These are phyloP conservation scores for Epicoccum nigrum DNA, from an alignment of 2,329 filamentous ascomycete species.

Conservation along the genomic window DNA sequence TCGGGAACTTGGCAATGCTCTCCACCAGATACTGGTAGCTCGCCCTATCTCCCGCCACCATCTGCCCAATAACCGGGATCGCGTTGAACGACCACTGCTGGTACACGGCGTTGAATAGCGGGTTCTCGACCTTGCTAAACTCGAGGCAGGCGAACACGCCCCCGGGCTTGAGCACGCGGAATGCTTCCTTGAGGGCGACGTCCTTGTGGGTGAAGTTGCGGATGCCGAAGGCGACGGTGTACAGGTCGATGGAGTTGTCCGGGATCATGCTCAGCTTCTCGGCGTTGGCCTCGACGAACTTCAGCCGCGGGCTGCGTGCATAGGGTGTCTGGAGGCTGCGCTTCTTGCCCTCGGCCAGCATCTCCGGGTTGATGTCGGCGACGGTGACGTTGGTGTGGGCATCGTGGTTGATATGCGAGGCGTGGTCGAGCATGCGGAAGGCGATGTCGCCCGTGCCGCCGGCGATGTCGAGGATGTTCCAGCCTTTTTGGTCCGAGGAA, in stretches of 20 bases:
- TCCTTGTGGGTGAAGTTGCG: slow-evolving; percentile 95
- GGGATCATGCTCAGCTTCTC: slow-evolving; percentile 73
- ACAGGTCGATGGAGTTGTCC: slow-evolving; percentile 80
- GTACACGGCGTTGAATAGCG: slow-evolving; percentile 82
- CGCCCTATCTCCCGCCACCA: slow-evolving; percentile 91
- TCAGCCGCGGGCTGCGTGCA: slow-evolving; percentile 60
- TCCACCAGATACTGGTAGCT: slow-evolving; percentile 99
- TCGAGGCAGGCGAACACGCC: slow-evolving; percentile 97
- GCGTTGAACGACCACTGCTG: slow-evolving; percentile 95
- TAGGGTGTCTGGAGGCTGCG: slow-evolving; percentile 71
- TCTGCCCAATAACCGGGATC: slow-evolving; percentile 92
- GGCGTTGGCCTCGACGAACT: slow-evolving; percentile 89
- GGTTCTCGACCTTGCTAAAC: slow-evolving; percentile 84
- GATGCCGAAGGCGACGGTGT: slow-evolving; percentile 97
- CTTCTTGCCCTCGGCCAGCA: slow-evolving; percentile 87
- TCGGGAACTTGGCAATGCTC: slow-evolving; percentile 93
- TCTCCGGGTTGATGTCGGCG: slow-evolving; percentile 93
- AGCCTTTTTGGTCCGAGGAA: slow-evolving; percentile 51
- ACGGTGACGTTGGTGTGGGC: slow-evolving; percentile 83
- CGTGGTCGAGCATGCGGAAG: slow-evolving; percentile 91
- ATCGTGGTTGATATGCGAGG: slow-evolving; percentile 80
- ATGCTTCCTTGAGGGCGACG: slow-evolving; percentile 79
- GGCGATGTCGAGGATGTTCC: slow-evolving; percentile 90
- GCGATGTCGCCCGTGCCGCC: slow-evolving; percentile 98
- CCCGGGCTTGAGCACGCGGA: slow-evolving; percentile 88